These are phyloP conservation scores for Lycium barbarum DNA, from an alignment of 257 asterid genomes.

Conservation along the genomic window DNA sequence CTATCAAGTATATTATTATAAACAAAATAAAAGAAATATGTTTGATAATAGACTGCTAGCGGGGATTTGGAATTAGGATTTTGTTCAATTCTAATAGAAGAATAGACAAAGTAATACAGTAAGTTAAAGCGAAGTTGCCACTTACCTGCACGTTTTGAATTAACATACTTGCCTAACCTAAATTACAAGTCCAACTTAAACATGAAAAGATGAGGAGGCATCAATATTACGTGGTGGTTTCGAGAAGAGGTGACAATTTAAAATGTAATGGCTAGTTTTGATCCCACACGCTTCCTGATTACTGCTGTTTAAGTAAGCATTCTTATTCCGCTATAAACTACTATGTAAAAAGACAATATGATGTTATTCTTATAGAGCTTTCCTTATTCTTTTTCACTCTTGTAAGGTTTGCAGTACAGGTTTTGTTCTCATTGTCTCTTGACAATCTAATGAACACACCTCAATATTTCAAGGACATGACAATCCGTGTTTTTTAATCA, in stretches of 20 bases:
- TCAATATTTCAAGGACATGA: too few relatives aligned
- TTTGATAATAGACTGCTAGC: not conserved
- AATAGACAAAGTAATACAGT: not conserved
- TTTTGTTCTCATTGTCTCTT: too few relatives aligned
- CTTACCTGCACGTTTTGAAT: too few relatives aligned
- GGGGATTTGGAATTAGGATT: not conserved
- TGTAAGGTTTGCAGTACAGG: too few relatives aligned
- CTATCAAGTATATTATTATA: not conserved
- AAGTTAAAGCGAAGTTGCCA: too few relatives aligned
- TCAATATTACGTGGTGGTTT: not conserved
- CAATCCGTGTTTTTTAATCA: too few relatives aligned
- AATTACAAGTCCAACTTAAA: too few relatives aligned
- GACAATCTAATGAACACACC: not conserved
- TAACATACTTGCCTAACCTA: too few relatives aligned
- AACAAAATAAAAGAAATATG: not conserved
- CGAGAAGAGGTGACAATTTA: not conserved
- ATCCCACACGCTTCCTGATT: not conserved
- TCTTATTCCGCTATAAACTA: not conserved
- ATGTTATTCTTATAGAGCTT: too few relatives aligned
- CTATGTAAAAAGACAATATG: too few relatives aligned
- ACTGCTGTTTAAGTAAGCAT: not conserved
- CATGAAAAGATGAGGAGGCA: too few relatives aligned
- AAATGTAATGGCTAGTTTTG: not conserved
- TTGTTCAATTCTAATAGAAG: not conserved
- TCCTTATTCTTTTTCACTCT: too few relatives aligned